phyloP scores from a whole-genome alignment of 2,329 filamentous ascomycete species.

The Phoma herbarum region DNA sequence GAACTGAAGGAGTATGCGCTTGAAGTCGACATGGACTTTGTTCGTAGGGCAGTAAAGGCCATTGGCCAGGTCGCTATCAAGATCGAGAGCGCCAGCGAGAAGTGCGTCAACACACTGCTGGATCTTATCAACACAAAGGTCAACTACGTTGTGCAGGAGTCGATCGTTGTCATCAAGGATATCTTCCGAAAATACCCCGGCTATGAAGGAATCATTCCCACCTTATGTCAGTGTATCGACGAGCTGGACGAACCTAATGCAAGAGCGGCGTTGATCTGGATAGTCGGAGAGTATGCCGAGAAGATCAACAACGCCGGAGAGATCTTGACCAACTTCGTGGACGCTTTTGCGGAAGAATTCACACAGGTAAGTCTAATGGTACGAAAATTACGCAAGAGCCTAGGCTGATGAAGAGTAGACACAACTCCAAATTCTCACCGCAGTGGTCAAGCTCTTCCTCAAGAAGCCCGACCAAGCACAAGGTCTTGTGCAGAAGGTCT shows the following conservation, averaged over 20 bases:
- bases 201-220: constrained; percentile 97
- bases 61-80: constrained; percentile 99
- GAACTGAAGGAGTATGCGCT: constrained; percentile 97
- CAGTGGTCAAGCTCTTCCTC: constrained; percentile 95
- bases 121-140: constrained; percentile 97
- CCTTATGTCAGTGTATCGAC: constrained; percentile 94
- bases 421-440: constrained; percentile 97
- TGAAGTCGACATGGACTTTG: constrained; percentile 99
- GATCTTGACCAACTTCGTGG: constrained; percentile 89
- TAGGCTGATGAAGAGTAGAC: constrained; percentile 67
- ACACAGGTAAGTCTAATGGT: constrained; percentile 72
- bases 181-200: constrained; percentile 97
- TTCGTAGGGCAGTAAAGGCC: constrained; percentile 89
- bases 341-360: constrained; percentile 95
- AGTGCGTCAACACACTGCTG: constrained; percentile 91
- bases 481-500: constrained; percentile 89
- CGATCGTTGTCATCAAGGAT: constrained; percentile 98
- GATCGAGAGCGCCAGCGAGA: constrained; percentile 93
- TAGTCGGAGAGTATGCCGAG: constrained; percentile 97
- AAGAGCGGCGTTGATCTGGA: constrained; percentile 93
- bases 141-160: constrained; percentile 98
- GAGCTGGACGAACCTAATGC: constrained; percentile 95
- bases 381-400: background rate
- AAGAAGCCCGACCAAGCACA: constrained; percentile 96
- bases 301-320: constrained; percentile 99